These are phyloP conservation scores for Aspergillus conjunctus DNA, from an alignment of 495 filamentous ascomycete genomes.

Conservation along the genomic window DNA sequence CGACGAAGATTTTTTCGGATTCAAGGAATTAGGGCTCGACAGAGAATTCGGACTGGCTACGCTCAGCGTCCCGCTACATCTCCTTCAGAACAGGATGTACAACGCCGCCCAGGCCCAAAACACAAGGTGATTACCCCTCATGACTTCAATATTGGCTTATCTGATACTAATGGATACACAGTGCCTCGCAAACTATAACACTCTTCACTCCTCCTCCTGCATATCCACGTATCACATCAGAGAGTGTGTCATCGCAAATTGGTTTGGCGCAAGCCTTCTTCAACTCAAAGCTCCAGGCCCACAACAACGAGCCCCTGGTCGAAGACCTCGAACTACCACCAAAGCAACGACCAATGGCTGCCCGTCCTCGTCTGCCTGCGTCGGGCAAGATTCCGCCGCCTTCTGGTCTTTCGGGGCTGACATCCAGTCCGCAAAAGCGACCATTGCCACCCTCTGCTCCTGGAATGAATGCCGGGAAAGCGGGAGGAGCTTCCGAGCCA, in stretches of 20 bases:
- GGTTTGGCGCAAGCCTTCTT: constrained; percentile 89
- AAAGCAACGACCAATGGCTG: constrained; percentile 82
- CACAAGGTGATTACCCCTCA: constrained; percentile 52
- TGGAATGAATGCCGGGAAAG: constrained; percentile 26
- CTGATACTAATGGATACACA: constrained; percentile 25
- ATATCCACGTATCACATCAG: constrained; percentile 75
- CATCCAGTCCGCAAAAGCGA: constrained; percentile 79
- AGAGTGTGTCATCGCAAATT: constrained; percentile 76
- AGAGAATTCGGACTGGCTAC: constrained; percentile 82
- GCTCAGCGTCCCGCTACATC: constrained; percentile 88
- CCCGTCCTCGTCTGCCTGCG: constrained; percentile 78
- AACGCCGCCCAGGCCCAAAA: constrained; percentile 76
- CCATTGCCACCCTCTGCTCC: constrained; percentile 51
- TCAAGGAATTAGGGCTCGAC: constrained; percentile 92
- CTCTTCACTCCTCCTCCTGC: constrained; percentile 62
- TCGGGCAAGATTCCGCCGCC: constrained; percentile 80
- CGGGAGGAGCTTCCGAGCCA: constrained; percentile 36
- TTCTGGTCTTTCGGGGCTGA: constrained; percentile 33
- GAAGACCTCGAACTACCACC: constrained; percentile 94
- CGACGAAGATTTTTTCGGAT: constrained; percentile 98
- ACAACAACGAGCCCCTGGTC: constrained; percentile 76
- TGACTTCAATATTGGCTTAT: constrained; percentile 1
- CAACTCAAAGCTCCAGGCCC: constrained; percentile 79
- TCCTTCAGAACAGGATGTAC: constrained; percentile 88
- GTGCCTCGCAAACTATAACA: constrained; percentile 49